Percentiles rank a stretch among this genome's conserved stretches.
Evolutionary conservation across 495 filamentous ascomycete genomes (phyloP).

Genomic region (Penicillium mononematosum): DNA sequence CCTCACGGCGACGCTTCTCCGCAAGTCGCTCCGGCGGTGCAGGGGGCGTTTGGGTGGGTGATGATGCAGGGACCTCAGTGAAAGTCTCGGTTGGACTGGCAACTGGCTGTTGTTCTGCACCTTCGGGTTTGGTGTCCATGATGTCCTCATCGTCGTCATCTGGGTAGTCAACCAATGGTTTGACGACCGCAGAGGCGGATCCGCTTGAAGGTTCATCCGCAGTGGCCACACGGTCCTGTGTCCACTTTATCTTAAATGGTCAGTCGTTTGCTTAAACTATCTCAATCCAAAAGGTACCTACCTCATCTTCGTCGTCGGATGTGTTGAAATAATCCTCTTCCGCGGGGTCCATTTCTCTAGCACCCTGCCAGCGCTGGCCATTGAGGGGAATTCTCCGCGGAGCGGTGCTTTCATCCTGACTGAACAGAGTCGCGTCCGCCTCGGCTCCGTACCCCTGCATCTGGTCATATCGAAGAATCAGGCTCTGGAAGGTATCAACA

Average conservation of each 20-base stretch:
- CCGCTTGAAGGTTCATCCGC: constrained; percentile 33
- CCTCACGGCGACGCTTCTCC: constrained; percentile 87
- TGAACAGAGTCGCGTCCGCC: constrained; percentile 54
- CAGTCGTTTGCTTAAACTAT: background rate
- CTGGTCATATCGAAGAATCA: constrained; percentile 80
- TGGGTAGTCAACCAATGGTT: constrained; percentile 85
- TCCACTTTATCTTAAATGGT: constrained; percentile 32
- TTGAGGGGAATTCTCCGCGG: constrained; percentile 57
- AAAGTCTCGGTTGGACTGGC: constrained; percentile 21
- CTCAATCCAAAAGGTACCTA: constrained; percentile 26
- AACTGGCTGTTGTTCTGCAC: constrained; percentile 18
- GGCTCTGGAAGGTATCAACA: constrained; percentile 77
- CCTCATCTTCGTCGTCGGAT: constrained; percentile 84
- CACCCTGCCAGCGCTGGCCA: constrained; percentile 69
- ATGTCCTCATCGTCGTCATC: constrained; percentile 76
- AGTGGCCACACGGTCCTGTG: constrained; percentile 32
- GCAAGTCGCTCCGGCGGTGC: constrained; percentile 67
- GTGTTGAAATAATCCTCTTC: constrained; percentile 96
- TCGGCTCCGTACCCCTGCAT: constrained; percentile 64
- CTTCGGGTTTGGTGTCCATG: constrained; percentile 49
- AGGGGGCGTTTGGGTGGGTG: constrained; percentile 40
- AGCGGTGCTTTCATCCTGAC: constrained; percentile 49
- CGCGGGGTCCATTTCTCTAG: constrained; percentile 79
- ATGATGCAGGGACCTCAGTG: constrained; percentile 27
- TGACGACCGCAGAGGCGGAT: constrained; percentile 55